A percentile compares a stretch with the other conserved stretches of the same genome.
Evolutionary conservation across 139 green algal species (phyloP).

Genomic region (Limnomonas spitsbergensis): DNA sequence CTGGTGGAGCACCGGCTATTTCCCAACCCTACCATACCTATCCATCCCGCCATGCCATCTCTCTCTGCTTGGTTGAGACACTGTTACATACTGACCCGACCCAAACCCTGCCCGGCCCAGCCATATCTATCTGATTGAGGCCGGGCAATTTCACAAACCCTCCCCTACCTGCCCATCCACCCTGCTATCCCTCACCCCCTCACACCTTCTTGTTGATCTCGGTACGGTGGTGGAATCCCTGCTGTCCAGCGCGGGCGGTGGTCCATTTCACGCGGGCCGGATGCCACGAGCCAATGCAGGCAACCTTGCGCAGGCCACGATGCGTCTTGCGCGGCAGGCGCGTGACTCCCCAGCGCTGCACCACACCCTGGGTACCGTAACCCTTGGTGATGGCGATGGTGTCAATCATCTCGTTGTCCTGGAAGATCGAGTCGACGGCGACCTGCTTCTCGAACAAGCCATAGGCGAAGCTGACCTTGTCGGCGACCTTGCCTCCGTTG

Average conservation of each 20-base stretch:
- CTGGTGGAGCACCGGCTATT: no score
- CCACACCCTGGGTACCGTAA: conserved; percentile 93
- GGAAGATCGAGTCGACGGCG: conserved; percentile 84
- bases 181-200: no score
- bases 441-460: conserved; percentile 92
- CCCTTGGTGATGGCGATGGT: conserved; percentile 96
- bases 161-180: no score
- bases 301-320: conserved; percentile 98
- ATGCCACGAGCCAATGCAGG: conserved; percentile 98
- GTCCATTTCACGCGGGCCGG: conserved; percentile 94
- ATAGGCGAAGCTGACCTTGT: conserved; percentile 97
- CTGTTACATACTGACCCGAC: no score
- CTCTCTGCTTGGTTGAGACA: no score
- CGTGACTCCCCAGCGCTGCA: conserved; percentile 96
- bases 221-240: conserved; percentile 97
- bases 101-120: no score
- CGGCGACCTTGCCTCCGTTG: conserved; percentile 86
- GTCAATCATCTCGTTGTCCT: conserved; percentile 97
- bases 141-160: no score
- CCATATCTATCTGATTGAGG: no score
- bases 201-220: conserved; percentile 99
- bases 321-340: conserved; percentile 99
- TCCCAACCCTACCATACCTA: no score
- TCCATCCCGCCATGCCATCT: no score
- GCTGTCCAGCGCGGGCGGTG: conserved; percentile 92